Conservation (phyloP, 2,329 filamentous ascomycete genomes). For the Gremmenia infestans region DNA sequence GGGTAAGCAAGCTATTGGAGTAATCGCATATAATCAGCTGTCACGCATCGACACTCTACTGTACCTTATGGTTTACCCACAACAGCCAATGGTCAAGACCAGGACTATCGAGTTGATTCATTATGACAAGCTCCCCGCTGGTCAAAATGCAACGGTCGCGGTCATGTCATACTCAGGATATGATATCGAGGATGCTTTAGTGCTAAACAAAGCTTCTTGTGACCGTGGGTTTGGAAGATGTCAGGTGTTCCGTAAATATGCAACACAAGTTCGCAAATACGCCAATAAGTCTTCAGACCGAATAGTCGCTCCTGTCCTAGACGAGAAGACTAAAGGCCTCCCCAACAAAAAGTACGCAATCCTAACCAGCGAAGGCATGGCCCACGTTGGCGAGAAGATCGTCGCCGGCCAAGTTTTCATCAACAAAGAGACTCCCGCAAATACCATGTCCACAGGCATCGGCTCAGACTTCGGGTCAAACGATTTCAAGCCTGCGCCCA, state of each 20-base stretch:
- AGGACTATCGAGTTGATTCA: constrained; percentile 95
- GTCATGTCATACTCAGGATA: constrained; percentile 99
- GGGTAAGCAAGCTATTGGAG: constrained; percentile 99
- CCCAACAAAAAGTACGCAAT: constrained; percentile 64
- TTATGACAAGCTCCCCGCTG: constrained; percentile 94
- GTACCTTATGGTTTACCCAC: constrained; percentile 95
- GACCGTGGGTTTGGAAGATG: constrained; percentile 95
- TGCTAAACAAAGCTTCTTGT: constrained; percentile 92
- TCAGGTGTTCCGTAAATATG: constrained; percentile 96
- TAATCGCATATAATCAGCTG: constrained; percentile 97
- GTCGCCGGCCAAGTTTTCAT: constrained; percentile 79
- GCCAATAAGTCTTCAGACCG: constrained; percentile 70
- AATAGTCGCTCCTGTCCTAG: constrained; percentile 53
- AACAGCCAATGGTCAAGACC: constrained; percentile 95
- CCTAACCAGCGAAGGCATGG: constrained; percentile 82
- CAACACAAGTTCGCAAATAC: constrained; percentile 81
- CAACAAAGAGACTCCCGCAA: constrained; percentile 80
- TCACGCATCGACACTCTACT: constrained; percentile 93
- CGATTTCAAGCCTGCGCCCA: constrained; percentile 59
- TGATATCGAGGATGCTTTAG: constrained; percentile 97
- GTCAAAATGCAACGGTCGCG: constrained; percentile 94
- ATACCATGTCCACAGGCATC: constrained; percentile 68
- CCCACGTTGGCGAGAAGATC: constrained; percentile 77
- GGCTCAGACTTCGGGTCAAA: constrained; percentile 60
- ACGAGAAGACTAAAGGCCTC: constrained; percentile 51